Conservation (phyloP, 352 stramenopile species). For the Globisporangium paddicum region DNA sequence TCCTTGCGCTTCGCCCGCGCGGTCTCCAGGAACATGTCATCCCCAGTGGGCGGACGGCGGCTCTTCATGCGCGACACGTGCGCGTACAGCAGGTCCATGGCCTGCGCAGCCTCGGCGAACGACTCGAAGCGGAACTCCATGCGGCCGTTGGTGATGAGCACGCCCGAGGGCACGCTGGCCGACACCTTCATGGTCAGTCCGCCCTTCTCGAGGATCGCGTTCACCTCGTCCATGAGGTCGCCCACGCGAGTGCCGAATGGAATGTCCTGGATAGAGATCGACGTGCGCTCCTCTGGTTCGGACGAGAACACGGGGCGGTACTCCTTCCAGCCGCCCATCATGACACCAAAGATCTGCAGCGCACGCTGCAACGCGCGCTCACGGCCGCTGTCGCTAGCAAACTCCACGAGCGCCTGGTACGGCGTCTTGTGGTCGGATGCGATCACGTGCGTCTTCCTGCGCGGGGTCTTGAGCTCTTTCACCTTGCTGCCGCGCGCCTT, state of each 20-base stretch:
- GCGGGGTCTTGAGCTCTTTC: constrained; percentile 38
- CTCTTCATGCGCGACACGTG: constrained; percentile 51
- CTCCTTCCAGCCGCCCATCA: constrained; percentile 83
- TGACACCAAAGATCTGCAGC: constrained; percentile 85
- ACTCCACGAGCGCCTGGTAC: constrained; percentile 77
- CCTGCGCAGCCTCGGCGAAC: constrained; percentile 72
- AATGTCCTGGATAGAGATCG: constrained; percentile 72
- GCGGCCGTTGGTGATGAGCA: constrained; percentile 52
- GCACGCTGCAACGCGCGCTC: constrained; percentile 67
- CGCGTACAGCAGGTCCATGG: constrained; percentile 55
- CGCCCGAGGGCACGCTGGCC: constrained; percentile 42
- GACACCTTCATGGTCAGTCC: constrained; percentile 57
- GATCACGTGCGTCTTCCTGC: constrained; percentile 63
- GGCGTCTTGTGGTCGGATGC: constrained; percentile 69
- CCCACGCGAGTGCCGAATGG: constrained; percentile 68
- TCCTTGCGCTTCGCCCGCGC: constrained; percentile 37
- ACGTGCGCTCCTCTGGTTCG: constrained; percentile 32
- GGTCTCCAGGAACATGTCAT: constrained; percentile 38
- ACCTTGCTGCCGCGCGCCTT: constrained; percentile 12
- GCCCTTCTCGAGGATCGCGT: constrained; percentile 29
- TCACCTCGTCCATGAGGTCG: constrained; percentile 55
- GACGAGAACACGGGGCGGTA: constrained; percentile 77
- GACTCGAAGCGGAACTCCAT: constrained; percentile 69
- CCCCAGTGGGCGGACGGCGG: constrained; percentile 34
- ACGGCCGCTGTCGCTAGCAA: constrained; percentile 34